phyloP scores from a whole-genome alignment of 2,329 filamentous ascomycete species.

The Ophiostoma ips region DNA sequence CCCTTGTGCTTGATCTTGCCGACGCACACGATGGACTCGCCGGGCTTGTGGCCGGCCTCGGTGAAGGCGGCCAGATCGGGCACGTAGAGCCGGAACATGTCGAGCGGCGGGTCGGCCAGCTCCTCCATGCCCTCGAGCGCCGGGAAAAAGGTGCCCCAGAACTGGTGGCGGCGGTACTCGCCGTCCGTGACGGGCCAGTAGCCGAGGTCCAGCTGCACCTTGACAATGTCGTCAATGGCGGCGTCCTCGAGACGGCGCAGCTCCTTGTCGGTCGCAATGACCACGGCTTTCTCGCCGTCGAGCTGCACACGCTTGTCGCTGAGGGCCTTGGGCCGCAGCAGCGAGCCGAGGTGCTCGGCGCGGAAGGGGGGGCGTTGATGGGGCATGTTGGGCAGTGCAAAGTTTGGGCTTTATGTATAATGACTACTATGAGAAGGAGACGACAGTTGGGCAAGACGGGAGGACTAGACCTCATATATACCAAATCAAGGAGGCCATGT shows the following conservation, averaged over 20 bases:
- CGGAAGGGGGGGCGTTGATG: conserved; percentile 43
- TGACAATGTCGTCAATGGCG: conserved; percentile 44
- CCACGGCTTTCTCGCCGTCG: conserved; percentile 24
- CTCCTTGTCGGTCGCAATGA: conserved; percentile 25
- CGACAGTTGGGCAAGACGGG: too few species aligned
- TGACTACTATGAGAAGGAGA: neutral
- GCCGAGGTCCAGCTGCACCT: conserved; percentile 43
- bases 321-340: conserved; percentile 54
- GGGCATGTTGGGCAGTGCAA: conserved; percentile 2
- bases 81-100: conserved; percentile 25
- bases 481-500: neutral
- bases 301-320: conserved; percentile 29
- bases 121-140: conserved; percentile 29
- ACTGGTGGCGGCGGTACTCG: conserved; percentile 35
- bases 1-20: conserved; percentile 33
- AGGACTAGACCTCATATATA: neutral
- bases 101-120: conserved; percentile 19
- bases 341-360: conserved; percentile 62
- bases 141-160: conserved; percentile 23
- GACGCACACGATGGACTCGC: conserved; percentile 31
- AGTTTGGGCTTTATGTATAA: neutral
- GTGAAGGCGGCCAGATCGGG: conserved; percentile 29
- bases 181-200: conserved; percentile 46
- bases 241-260: conserved; percentile 41
- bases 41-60: conserved; percentile 32